Evolutionary conservation across 2,329 filamentous ascomycete genomes (phyloP), one percentile per base, ranked within the genome.

Genomic region (Aspergillus proliferans): DNA sequence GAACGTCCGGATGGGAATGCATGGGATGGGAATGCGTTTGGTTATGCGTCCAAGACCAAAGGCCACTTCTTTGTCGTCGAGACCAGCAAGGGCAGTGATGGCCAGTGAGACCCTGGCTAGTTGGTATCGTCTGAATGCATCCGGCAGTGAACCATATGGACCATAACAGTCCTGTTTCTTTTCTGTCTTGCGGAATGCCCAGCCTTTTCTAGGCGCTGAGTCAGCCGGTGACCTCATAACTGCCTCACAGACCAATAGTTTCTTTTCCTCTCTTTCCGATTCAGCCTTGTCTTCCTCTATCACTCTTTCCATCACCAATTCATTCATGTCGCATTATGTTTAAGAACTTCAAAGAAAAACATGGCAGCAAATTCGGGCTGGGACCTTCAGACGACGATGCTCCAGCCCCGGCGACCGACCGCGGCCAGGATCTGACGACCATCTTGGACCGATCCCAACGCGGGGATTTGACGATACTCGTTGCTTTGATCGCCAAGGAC

Each of bases 41-140:
- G 76, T 1, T 78, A 79, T 47, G 87, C 88, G 0, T 75, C 79
- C 14, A 81, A 79, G 59, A 88, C 76, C 47, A 79, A 79, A 4
- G 87, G 87, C 12, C 81, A 78, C 55, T 94, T 85, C 60, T 92
- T 94, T 58, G 82, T 92, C 6, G 88, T 93, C 2, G 81, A 88
- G 54, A 66, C 62, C 12, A 56, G 58, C 38, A 61, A 50, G 4
- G 12, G 15, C 19, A 21, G 9, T 5, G 18, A 6, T 19, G 19
- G 4, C 18, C 38, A 40, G 14, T 40, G 18, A 40, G 6, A 6
- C 34, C 34, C n/a, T 38, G n/a, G 5, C 15, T 9, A 12, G 28
- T 12, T 45, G n/a, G 30, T 33, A 28, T 44, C 15, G 42, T 21
- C 42, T 44, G 2, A 28, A 28, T 28, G 26, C 26, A 30, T 30